Percentiles rank a stretch among this genome's conserved stretches.
phyloP scores from a whole-genome alignment of 352 stramenopile species.

The Phytophthora sansomeana region DNA sequence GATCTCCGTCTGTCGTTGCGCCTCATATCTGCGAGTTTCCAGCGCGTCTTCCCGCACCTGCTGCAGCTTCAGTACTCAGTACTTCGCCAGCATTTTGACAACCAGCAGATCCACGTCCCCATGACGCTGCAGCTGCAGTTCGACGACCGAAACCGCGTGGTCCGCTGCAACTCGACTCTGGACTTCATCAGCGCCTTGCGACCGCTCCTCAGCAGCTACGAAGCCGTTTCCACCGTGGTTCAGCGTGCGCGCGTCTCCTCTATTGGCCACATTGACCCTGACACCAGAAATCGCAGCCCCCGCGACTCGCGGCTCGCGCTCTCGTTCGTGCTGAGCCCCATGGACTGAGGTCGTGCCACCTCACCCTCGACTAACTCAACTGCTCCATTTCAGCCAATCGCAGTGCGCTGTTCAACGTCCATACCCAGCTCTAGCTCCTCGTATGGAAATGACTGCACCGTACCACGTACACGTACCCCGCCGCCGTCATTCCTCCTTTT shows the following conservation, averaged over 20 bases:
- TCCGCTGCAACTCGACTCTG: conserved; percentile 9
- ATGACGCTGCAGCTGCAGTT: conserved; percentile 28
- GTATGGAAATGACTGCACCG: conserved; percentile 1
- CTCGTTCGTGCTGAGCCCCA: conserved; percentile 22
- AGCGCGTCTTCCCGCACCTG: conserved; percentile 13
- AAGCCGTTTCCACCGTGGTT: conserved; percentile 27
- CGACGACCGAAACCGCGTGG: conserved; percentile 12
- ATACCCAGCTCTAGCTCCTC: conserved; percentile 1
- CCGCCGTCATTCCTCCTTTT: conserved; percentile 7
- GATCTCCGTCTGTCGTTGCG: conserved; percentile 19
- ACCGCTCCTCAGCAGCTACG: conserved; percentile 26
- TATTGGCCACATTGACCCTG: conserved; percentile 21
- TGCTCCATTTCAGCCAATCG: conserved; percentile 13
- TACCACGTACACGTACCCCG: neutral
- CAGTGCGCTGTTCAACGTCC: neutral
- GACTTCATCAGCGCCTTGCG: conserved; percentile 24
- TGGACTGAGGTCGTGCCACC: neutral
- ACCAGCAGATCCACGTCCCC: conserved; percentile 17
- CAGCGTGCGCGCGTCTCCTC: conserved; percentile 24
- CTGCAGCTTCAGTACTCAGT: conserved; percentile 9
- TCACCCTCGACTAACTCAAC: neutral
- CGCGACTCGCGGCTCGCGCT: conserved; percentile 13
- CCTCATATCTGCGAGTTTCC: conserved; percentile 9
- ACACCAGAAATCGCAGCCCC: neutral
- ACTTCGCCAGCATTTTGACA: conserved; percentile 2